Conservation (phyloP, 345 rosid genomes). For the Hirschfeldia incana region DNA sequence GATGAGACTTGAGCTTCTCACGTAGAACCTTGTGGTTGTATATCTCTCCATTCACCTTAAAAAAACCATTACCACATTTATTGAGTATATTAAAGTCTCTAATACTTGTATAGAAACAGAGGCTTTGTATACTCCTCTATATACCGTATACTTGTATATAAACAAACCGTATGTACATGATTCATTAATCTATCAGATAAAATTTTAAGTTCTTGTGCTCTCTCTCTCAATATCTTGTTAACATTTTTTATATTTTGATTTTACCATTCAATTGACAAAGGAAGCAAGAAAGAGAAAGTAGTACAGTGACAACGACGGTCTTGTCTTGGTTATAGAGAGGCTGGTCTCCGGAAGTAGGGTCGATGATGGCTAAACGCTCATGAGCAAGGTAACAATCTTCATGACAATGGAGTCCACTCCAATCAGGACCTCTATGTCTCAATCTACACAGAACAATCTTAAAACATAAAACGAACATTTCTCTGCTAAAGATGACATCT, state of each 20-base stretch:
- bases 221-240: no score
- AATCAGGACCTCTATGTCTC: constrained; percentile 81
- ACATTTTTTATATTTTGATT: no score
- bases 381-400: constrained; percentile 71
- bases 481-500: constrained; percentile 2
- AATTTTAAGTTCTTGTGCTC: no score
- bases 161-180: no score
- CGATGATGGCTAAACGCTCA: constrained; percentile 75
- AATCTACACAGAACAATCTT: constrained; percentile 41
- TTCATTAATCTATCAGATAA: no score
- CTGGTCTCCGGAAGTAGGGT: constrained; percentile 86
- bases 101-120: no score
- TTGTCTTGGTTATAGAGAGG: constrained; percentile 79
- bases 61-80: neutral
- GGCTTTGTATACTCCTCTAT: no score
- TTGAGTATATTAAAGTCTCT: no score
- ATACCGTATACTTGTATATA: no score
- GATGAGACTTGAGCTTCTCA: constrained; percentile 56
- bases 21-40: constrained; percentile 68
- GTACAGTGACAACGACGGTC: constrained; percentile 70
- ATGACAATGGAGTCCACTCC: constrained; percentile 74
- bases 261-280: neutral
- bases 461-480: neutral
- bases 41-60: constrained; percentile 81
- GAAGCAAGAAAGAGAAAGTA: neutral